Conservation (phyloP, 1,284 basidiomycete genomes). For the Marasmius fiardii region DNA sequence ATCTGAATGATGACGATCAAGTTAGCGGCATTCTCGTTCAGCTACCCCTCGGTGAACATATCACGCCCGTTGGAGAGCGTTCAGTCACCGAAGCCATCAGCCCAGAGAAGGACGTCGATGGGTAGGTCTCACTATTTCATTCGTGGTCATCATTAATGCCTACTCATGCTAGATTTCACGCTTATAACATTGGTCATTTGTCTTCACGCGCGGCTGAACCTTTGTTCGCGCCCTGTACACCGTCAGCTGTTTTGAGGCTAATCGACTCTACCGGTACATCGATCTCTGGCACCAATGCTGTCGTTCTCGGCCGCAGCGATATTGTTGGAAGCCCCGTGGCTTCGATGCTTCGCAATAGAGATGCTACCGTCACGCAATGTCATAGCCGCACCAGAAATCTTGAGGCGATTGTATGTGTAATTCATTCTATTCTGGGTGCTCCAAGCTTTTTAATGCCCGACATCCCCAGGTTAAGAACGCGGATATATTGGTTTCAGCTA, state of each 20-base stretch:
- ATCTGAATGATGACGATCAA: constrained; percentile 81
- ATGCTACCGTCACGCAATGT: constrained; percentile 98
- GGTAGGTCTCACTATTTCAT: constrained; percentile 43
- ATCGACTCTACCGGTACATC: constrained; percentile 82
- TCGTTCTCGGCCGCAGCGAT: constrained; percentile 96
- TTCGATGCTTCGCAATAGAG: constrained; percentile 84
- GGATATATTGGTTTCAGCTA: constrained; percentile 92
- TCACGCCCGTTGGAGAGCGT: constrained; percentile 84
- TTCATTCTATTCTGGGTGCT: neutral
- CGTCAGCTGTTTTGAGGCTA: constrained; percentile 88
- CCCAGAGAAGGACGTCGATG: constrained; percentile 96
- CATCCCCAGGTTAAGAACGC: constrained; percentile 71
- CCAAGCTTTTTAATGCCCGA: constrained; percentile 9
- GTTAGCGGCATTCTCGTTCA: constrained; percentile 95
- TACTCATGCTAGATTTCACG: constrained; percentile 75
- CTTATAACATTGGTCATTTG: constrained; percentile 97
- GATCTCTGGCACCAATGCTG: constrained; percentile 77
- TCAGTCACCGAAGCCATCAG: constrained; percentile 92
- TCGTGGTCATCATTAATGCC: constrained; percentile 7
- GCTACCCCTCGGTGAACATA: constrained; percentile 90
- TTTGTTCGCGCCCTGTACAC: constrained; percentile 94
- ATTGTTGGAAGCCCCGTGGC: constrained; percentile 97
- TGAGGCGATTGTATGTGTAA: constrained; percentile 63
- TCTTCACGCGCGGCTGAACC: constrained; percentile 90
- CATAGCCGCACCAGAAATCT: constrained; percentile 89